phyloP scores from a whole-genome alignment of 805 yeast genomes.

The Wickerhamomyces pijperi region DNA sequence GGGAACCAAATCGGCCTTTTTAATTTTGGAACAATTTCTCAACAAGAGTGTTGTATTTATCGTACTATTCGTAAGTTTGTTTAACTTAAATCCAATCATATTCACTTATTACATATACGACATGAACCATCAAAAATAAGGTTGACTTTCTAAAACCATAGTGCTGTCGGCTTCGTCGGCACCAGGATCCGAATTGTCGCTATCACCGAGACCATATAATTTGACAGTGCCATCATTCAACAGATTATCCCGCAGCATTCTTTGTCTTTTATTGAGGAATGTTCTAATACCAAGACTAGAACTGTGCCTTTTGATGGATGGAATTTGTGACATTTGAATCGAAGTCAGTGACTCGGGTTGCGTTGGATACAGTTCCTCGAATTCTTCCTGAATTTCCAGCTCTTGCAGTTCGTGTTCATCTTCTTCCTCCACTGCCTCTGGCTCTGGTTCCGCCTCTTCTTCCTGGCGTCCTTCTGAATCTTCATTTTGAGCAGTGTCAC shows the following conservation, averaged over 20 bases:
- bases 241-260: neutral
- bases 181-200: no score
- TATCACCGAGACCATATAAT: neutral
- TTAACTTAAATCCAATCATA: no score
- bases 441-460: no score
- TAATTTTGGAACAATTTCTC: no score
- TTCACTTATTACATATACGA: no score
- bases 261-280: neutral
- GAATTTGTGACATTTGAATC: conserved; percentile 12
- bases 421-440: neutral
- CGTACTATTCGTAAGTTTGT: no score
- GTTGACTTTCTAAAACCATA: neutral
- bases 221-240: neutral
- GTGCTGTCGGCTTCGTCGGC: no score
- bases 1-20: no score
- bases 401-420: no score
- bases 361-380: conserved; percentile 19
- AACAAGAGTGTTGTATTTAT: no score
- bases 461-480: no score
- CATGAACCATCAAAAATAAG: neutral
- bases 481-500: no score
- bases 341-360: conserved; percentile 16
- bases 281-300: neutral
- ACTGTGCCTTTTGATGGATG: neutral
- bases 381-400: conserved; percentile 7